Evolutionary conservation across 2,329 filamentous ascomycete genomes (phyloP), one percentile per base, ranked within the genome.

Genomic region (Pseudonectria foliicola): DNA sequence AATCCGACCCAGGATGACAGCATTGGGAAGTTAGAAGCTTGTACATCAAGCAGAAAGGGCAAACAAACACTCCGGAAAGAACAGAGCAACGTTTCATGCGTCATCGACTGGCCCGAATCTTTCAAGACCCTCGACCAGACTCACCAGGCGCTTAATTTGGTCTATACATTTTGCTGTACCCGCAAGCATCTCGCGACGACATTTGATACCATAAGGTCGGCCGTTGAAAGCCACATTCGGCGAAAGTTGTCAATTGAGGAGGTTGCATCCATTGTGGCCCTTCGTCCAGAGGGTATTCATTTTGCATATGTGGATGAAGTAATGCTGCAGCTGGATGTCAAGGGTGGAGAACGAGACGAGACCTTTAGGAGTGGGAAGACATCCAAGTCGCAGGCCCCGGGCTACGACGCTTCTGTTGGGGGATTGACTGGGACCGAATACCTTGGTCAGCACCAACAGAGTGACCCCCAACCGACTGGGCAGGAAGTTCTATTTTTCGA

Each of bases 151-250:
- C 64, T 98, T 40, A 98, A 95, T 50, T 65, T 96, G 2, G 87
- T 96, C 1, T 95, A 87, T 51, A 96, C 92, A 0, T 96, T 98
- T 55, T 94, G 87, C 64, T 92, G 81, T 55, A 90, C 90, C 1
- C 80, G 92, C 29, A 95, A 94, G 56, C 85, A 96, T 51, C 72
- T 96, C 18, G 80, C 85, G 1, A 96, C 92, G 0, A 95, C 90
- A 0, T 87, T 95, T 46, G 84, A 92, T 12, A 95, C 83, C 6
- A 84, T 98, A 30, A 87, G 81, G 48, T 75, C 78, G 7, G 77
- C 90, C 0, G 90, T 96, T 1, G 87, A 95, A 59, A 76, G 75
- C 0, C 87, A 95, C 54, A 88, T 80, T 40, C 81, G 83, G 49
- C 73, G 76, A 15, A 67, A 78, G 13, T 61, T 98, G 27, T 68